Percentiles rank a stretch among this genome's conserved stretches.
These are phyloP conservation scores for Hamamelis virginiana DNA, from an alignment of 164 flowering plant species.

Conservation along the genomic window DNA sequence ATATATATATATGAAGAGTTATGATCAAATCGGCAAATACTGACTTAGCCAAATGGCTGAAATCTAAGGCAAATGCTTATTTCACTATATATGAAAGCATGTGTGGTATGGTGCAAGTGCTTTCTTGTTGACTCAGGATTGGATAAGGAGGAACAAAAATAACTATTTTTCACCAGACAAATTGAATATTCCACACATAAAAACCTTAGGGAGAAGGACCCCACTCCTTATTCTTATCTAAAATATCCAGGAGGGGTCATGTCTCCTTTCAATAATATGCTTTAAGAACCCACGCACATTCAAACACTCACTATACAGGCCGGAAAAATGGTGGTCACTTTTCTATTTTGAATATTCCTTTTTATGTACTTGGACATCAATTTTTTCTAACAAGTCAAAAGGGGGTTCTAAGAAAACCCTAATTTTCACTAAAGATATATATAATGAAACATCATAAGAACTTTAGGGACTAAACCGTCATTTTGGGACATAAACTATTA, in stretches of 20 bases:
- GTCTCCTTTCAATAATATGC: slow-evolving; percentile 25
- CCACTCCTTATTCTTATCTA: slow-evolving; percentile 26
- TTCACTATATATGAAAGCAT: neutral
- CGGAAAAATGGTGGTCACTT: slow-evolving; percentile 37
- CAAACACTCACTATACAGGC: slow-evolving; percentile 19
- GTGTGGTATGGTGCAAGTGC: neutral
- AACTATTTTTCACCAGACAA: slow-evolving; percentile 38
- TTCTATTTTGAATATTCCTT: slow-evolving; percentile 55
- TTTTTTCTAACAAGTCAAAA: slow-evolving; percentile 25
- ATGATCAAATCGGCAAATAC: too few species aligned
- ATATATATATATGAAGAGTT: too few species aligned
- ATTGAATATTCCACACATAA: slow-evolving; percentile 50
- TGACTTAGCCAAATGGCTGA: too few species aligned
- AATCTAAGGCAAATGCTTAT: too few species aligned
- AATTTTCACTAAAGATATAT: neutral
- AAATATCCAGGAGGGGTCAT: slow-evolving; percentile 23
- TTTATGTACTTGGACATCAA: slow-evolving; percentile 32
- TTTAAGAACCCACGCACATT: slow-evolving; percentile 22
- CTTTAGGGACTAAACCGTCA: too few species aligned
- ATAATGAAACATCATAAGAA: neutral
- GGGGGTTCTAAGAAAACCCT: slow-evolving; percentile 14
- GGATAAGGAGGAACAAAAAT: slow-evolving; percentile 49
- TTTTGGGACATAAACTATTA: too few species aligned
- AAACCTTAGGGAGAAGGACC: slow-evolving; percentile 29
- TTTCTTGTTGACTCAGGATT: slow-evolving; percentile 24